These are phyloP conservation scores for Fremontodendron californicum DNA, from an alignment of 345 rosid species.

Conservation along the genomic window DNA sequence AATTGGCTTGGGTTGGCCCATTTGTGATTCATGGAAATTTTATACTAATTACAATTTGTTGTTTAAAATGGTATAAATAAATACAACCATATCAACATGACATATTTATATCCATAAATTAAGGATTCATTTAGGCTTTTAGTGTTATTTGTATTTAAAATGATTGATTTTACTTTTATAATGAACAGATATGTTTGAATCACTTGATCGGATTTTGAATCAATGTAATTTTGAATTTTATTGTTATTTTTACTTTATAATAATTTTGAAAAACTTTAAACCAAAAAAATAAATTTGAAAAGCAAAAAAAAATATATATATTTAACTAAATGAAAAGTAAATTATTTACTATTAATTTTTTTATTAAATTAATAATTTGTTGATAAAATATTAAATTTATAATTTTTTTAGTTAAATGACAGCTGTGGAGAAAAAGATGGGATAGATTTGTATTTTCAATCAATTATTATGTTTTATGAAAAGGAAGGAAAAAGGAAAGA, in stretches of 20 bases:
- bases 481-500: background rate
- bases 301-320: no score
- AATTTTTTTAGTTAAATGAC: background rate
- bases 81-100: background rate
- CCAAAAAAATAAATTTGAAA: no score
- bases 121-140: background rate
- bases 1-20: background rate
- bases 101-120: background rate
- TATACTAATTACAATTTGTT: background rate
- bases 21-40: background rate
- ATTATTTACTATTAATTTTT: no score
- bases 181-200: background rate
- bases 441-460: background rate
- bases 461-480: background rate
- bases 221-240: no score
- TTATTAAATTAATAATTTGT: no score
- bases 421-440: background rate
- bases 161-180: background rate
- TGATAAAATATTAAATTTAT: no score
- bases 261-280: no score
- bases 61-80: background rate
- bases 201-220: background rate
- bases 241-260: no score
- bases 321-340: no score
- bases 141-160: background rate